Base-by-base conservation (phyloP, 805 yeast genomes). In the Saccharomyces mikatae region DNA sequence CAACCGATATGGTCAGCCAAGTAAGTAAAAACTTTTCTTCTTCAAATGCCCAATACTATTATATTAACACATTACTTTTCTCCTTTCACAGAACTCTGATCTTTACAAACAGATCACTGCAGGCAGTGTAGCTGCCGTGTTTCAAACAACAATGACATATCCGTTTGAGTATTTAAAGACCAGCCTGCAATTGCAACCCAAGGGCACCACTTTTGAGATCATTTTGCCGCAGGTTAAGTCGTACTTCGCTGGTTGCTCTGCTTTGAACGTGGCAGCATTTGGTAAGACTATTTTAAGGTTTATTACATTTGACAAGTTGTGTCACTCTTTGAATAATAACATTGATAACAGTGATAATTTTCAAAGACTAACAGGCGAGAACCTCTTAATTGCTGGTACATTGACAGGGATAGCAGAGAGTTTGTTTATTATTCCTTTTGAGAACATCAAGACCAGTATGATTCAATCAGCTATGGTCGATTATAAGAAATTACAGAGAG, bases 401-500 rank as follows among this genome's bases (percentile, higher is more conserved):
- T 79, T 89, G 74, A 87, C 96, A 4, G 98, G 96, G 1, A 76
- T 86, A 54, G 72, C 84, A 47, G 98, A 94, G 68, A 83, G 95
- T 2, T 58, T 90, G 32, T 80, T 87, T 77, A 81, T 92, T 24
- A 87, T 94, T 21, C 99, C 98, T 0, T 91, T 92, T 67, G 99
- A 92, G 65, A 87, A 85, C 63, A 76, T 89, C 60, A 89, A 89
- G 65, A 84, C 87, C 1, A 77, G 86, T 8, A 80, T 87, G 87
- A 84, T 89, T 57, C 95, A 89, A 62, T 83, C 86, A 64, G 75
- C 83, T 50, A 61, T 78, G 65, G 64, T 69, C 26, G 61, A 61
- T 52, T 60, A 66, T 54, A 63, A 55, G 60, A 56, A 50, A 13
- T 52, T 41, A 9, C 66, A 49, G 63, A 60, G 49, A 51, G 52